Evolutionary conservation across 2,329 filamentous ascomycete species (phyloP).

Genomic region (Pyricularia pennisetigena): DNA sequence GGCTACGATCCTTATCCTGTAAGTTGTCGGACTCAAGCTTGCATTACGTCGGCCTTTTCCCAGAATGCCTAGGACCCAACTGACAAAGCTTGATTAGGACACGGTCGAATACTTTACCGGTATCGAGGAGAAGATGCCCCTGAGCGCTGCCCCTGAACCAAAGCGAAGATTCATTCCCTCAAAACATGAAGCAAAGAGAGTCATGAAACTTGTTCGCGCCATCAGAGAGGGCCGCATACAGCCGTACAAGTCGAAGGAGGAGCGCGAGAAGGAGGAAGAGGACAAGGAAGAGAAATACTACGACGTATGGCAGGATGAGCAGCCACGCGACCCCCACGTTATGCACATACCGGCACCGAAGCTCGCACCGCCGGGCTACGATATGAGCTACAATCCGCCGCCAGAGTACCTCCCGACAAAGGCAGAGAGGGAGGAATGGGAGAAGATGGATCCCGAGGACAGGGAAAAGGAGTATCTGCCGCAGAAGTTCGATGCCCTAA

Average conservation of each 20-base stretch:
- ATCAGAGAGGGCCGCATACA: slow-evolving; percentile 91
- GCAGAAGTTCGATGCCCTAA: slow-evolving; percentile 69
- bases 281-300: slow-evolving; percentile 65
- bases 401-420: slow-evolving; percentile 84
- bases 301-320: slow-evolving; percentile 93
- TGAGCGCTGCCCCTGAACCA: slow-evolving; percentile 89
- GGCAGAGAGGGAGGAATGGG: slow-evolving; percentile 77
- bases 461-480: slow-evolving; percentile 83
- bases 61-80: slow-evolving; percentile 12
- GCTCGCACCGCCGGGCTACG: slow-evolving; percentile 83
- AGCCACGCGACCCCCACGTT: slow-evolving; percentile 67
- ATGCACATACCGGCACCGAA: slow-evolving; percentile 97
- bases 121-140: slow-evolving; percentile 83
- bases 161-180: slow-evolving; percentile 94
- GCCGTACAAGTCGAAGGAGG: slow-evolving; percentile 72
- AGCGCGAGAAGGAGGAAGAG: slow-evolving; percentile 57
- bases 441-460: slow-evolving; percentile 80
- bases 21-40: slow-evolving; percentile 20
- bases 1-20: slow-evolving; percentile 89
- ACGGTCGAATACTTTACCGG: slow-evolving; percentile 92
- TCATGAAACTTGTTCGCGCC: slow-evolving; percentile 95
- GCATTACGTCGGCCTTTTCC: neutral
- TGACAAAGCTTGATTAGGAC: slow-evolving; percentile 38
- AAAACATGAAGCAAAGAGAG: slow-evolving; percentile 90
- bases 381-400: slow-evolving; percentile 93